Conservation (phyloP, 108 stramenopile species). For the Phaeodactylum tricornutum region DNA sequence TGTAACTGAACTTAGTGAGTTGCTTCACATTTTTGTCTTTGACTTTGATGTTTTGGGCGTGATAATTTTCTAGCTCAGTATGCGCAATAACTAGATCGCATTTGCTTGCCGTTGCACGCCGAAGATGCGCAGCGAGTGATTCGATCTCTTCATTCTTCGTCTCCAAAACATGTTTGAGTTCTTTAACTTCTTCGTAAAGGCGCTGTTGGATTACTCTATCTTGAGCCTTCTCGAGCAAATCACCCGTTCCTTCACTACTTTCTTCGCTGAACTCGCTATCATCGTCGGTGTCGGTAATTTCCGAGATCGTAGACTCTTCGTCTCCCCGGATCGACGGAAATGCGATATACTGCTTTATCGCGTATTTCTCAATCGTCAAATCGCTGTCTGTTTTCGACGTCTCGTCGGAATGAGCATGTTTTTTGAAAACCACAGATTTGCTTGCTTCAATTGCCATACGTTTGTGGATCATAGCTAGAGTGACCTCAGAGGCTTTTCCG, state of each 20-base stretch:
- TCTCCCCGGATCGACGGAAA: conserved; percentile 4
- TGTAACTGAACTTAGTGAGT: conserved; percentile 11
- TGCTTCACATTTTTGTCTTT: conserved; percentile 16
- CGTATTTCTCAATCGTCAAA: conserved; percentile 8
- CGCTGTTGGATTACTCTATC: conserved; percentile 26
- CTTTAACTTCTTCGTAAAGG: conserved; percentile 23
- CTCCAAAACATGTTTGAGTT: conserved; percentile 14
- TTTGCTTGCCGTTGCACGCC: conserved; percentile 33
- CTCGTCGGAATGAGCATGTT: not conserved
- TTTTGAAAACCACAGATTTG: too few species aligned
- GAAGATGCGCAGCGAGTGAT: conserved; percentile 33
- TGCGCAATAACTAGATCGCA: conserved; percentile 44
- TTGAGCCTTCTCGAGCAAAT: conserved; percentile 22
- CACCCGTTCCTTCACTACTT: conserved; percentile 4
- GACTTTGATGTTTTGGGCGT: conserved; percentile 18
- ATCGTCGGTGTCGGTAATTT: conserved; percentile 9
- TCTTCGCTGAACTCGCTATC: conserved; percentile 1
- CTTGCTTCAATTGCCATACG: too few species aligned
- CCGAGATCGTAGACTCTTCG: conserved; percentile 4
- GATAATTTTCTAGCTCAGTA: conserved; percentile 35
- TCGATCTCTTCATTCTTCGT: conserved; percentile 30
- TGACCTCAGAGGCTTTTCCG: too few species aligned
- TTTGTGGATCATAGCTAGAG: too few species aligned
- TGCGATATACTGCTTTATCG: conserved; percentile 1
- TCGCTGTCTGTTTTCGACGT: conserved; percentile 2